Evolutionary conservation across 352 stramenopile species (phyloP), one percentile per base, ranked within the genome.

Genomic region (Thraustochytrium striatum): DNA sequence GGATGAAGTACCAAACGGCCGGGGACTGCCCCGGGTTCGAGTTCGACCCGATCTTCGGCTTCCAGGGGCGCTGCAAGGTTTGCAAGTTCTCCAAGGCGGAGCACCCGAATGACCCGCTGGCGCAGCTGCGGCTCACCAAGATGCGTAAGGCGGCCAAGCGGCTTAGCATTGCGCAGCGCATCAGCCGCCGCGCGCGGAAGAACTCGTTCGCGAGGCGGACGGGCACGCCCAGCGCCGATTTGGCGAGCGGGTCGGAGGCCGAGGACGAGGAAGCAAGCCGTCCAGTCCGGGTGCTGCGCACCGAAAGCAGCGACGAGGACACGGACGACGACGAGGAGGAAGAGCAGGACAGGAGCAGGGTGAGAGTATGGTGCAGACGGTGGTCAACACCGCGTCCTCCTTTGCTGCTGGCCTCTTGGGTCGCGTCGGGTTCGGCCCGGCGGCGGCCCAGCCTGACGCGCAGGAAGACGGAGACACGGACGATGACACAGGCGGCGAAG

Each of bases 61-160:
- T 61, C 33, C 65, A 75, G 65, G 65, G 65, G 8, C 32, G 41
- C 7, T 75, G 65, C 65, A 36, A 5, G n/a, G 25, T 62, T 2
- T 75, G 65, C 44, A 75, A 70, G 5, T 65, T 43, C 50, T 36
- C 65, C 65, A 75, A 75, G 65, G 39, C 65, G 16, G 50, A 61
- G 44, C 65, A 75, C 50, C 65, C 65, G 11, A 36, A 36, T 41
- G 65, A 16, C 5, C 39, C 39, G 39, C 39, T 13, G 39, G 39
- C 39, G 39, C 39, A 5, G 32, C 53, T 39, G 32, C 53, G 13
- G 9, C 13, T 39, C 13, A 38, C 3, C 53, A 5, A 30, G 7
- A 61, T 39, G 3, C 53, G 53, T 30, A 19, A 41, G 25, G 39
- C 25, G 25, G 25, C 25, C 8, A n/a, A 30, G 7, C 53, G 30